Evolutionary conservation across 2,329 filamentous ascomycete genomes (phyloP).

Genomic region (Leptographium lundbergii): DNA sequence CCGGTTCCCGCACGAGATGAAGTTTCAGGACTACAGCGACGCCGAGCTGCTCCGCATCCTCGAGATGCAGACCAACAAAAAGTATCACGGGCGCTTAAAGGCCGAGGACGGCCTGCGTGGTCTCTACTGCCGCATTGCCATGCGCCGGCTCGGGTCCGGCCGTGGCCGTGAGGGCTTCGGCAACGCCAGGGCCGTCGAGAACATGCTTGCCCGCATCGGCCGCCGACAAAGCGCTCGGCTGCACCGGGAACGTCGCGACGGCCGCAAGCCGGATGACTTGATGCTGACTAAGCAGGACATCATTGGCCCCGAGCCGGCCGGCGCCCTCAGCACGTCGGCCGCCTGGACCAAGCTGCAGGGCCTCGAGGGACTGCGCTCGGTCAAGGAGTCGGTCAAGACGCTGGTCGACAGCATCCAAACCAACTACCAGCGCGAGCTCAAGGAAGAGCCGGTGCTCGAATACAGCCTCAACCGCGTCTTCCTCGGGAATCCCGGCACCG

Average conservation of each 20-base stretch:
- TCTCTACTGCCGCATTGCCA: constrained; percentile 50
- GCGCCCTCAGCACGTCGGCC: constrained; percentile 34
- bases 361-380: constrained; percentile 45
- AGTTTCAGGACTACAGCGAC: constrained; percentile 59
- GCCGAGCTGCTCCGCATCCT: constrained; percentile 52
- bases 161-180: constrained; percentile 57
- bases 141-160: constrained; percentile 46
- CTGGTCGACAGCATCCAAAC: constrained; percentile 47
- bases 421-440: constrained; percentile 55
- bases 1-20: constrained; percentile 52
- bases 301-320: constrained; percentile 53
- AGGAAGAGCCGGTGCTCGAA: constrained; percentile 44
- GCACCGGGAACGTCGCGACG: constrained; percentile 27
- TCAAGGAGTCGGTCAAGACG: constrained; percentile 47
- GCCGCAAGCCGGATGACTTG: constrained; percentile 38
- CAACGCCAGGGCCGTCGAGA: constrained; percentile 59
- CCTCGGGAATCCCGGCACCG: constrained; percentile 59
- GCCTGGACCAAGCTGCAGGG: constrained; percentile 46
- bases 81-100: constrained; percentile 42
- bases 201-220: constrained; percentile 18
- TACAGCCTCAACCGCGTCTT: constrained; percentile 58
- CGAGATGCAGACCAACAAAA: constrained; percentile 35
- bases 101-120: constrained; percentile 46
- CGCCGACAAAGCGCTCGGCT: neutral
- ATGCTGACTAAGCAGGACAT: constrained; percentile 54